These are phyloP conservation scores for Trichoderma lentiforme DNA, from an alignment of 2,329 filamentous ascomycete genomes.

Conservation along the genomic window DNA sequence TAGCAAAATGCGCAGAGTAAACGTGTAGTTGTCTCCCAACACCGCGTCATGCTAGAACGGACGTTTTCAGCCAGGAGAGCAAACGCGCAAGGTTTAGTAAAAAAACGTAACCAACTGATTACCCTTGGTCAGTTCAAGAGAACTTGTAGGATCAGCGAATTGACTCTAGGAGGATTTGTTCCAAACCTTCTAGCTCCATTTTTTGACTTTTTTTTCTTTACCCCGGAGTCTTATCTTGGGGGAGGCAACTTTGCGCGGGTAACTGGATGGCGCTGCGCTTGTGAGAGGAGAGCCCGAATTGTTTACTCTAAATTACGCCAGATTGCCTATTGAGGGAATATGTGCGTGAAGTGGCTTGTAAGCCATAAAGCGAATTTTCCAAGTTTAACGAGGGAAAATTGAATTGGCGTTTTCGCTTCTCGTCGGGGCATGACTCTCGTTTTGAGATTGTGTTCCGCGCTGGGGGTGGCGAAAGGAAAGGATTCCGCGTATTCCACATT, in stretches of 20 bases:
- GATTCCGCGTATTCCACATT: not conserved
- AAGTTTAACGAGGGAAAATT: not conserved
- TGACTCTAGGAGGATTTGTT: not conserved
- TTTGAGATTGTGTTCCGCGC: not conserved
- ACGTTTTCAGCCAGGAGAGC: not conserved
- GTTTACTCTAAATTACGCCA: not conserved
- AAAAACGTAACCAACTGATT: not conserved
- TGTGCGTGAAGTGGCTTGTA: not conserved
- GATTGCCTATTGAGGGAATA: slow-evolving; percentile 2
- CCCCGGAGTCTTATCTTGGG: not conserved
- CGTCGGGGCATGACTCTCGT: not conserved
- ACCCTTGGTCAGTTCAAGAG: not conserved
- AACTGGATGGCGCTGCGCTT: not conserved
- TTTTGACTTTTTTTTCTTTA: not conserved
- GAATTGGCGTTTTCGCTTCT: not conserved
- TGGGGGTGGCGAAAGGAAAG: slow-evolving; percentile 2
- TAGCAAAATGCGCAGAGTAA: not conserved
- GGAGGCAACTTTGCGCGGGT: not conserved
- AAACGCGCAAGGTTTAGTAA: too few relatives aligned
- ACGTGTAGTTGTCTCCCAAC: not conserved
- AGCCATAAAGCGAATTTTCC: not conserved
- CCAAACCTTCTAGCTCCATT: not conserved
- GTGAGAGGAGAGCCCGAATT: not conserved
- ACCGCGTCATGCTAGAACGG: not conserved
- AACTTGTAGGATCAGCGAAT: not conserved